These are phyloP conservation scores for Boletus vermiculosoides DNA, from an alignment of 768 basidiomycete genomes.

Conservation along the genomic window DNA sequence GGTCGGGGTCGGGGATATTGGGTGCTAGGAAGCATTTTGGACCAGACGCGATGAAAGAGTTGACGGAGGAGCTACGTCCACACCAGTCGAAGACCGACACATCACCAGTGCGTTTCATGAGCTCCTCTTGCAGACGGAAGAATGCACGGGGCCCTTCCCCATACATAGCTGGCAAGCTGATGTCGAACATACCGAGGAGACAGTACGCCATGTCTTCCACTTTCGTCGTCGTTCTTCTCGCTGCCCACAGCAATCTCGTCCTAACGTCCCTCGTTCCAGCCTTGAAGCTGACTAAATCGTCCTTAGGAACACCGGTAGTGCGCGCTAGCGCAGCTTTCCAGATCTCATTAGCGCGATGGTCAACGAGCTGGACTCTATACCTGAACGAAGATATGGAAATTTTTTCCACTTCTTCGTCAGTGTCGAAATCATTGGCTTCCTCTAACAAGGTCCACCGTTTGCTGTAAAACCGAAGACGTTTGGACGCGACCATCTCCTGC, in stretches of 20 bases:
- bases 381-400: constrained; percentile 17
- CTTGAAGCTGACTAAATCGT: constrained; percentile 13
- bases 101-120: constrained; percentile 28
- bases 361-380: constrained; percentile 19
- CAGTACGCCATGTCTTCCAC: constrained; percentile 33
- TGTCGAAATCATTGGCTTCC: constrained; percentile 18
- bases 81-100: constrained; percentile 27
- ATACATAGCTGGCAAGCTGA: constrained; percentile 27
- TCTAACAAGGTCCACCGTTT: constrained; percentile 26
- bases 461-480: constrained; percentile 29
- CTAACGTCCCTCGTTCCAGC: constrained; percentile 17
- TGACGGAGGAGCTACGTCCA: constrained; percentile 19
- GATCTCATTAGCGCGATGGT: constrained; percentile 15
- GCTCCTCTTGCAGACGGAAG: constrained; percentile 27
- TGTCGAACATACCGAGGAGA: constrained; percentile 31
- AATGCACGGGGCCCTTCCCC: constrained; percentile 31
- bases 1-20: neutral
- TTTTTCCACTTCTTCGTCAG: constrained; percentile 7
- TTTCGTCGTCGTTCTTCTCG: constrained; percentile 26
- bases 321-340: constrained; percentile 14
- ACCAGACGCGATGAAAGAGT: constrained; percentile 21
- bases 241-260: constrained; percentile 27
- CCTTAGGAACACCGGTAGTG: constrained; percentile 15
- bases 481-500: constrained; percentile 29
- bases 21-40: constrained; percentile 17